Conservation (phyloP, 2,329 filamentous ascomycete genomes). For the Ceratocystis ficicola region DNA sequence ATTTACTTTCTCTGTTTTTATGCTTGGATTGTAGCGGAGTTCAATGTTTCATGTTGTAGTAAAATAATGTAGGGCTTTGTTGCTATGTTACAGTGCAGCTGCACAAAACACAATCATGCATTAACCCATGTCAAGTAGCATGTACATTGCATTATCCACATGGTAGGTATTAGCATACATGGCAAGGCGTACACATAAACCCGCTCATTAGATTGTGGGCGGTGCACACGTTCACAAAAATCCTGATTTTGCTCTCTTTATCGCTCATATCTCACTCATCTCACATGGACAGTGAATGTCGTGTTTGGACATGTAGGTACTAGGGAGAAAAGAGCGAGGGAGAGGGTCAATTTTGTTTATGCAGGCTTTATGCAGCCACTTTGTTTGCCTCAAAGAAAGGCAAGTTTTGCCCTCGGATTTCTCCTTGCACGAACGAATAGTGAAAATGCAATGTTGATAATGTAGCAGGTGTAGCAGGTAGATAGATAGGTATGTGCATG, state of each 20-base stretch:
- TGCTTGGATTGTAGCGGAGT: background rate
- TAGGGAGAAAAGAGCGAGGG: background rate
- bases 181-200: background rate
- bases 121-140: constrained; percentile 3
- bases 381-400: too few species aligned
- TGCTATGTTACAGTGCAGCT: constrained; percentile 7
- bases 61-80: background rate
- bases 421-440: too few species aligned
- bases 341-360: background rate
- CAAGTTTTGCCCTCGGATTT: too few species aligned
- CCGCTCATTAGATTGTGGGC: background rate
- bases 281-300: background rate
- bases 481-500: too few species aligned
- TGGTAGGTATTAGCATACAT: background rate
- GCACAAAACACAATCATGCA: background rate
- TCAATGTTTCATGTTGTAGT: background rate
- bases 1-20: background rate
- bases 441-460: too few species aligned
- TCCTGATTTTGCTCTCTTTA: background rate
- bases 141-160: background rate
- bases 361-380: too few species aligned
- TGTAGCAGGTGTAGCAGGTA: too few species aligned
- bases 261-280: background rate
- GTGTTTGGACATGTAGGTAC: background rate
- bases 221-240: background rate